phyloP scores from a whole-genome alignment of 345 rosid genomes.

The Ceriops zippeliana region DNA sequence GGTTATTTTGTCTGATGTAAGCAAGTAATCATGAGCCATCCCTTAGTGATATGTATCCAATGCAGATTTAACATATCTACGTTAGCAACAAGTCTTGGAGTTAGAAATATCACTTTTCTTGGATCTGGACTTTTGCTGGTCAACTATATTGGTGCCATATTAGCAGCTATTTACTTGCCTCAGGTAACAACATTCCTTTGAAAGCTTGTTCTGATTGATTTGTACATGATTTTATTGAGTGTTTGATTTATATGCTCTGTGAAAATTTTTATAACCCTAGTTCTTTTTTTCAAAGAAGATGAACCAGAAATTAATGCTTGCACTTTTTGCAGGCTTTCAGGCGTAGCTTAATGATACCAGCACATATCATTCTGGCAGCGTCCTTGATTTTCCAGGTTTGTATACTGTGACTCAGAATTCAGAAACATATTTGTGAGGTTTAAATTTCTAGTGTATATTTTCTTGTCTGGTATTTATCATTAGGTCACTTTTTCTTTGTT shows the following conservation, averaged over 20 bases:
- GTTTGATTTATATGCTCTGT: too few relatives aligned
- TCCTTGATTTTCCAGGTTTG: conserved; percentile 80
- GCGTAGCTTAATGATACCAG: conserved; percentile 69
- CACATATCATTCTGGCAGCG: conserved; percentile 61
- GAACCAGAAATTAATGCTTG: conserved; percentile 12
- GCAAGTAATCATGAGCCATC: not conserved
- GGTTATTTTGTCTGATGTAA: not conserved
- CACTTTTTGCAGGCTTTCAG: conserved; percentile 65
- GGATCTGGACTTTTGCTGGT: conserved; percentile 82
- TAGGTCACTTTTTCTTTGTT: too few relatives aligned
- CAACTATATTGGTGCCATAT: conserved; percentile 69
- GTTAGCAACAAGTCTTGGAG: conserved; percentile 88
- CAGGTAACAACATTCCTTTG: conserved; percentile 49
- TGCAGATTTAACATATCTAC: conserved; percentile 89
- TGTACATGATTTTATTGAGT: not conserved
- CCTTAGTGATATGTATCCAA: not conserved
- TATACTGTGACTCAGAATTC: conserved; percentile 10
- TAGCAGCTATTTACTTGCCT: conserved; percentile 82
- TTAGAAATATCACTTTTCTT: conserved; percentile 85
- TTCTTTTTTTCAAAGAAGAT: not conserved
- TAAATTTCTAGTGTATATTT: too few relatives aligned
- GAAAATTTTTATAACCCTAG: too few relatives aligned
- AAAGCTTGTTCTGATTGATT: conserved; percentile 14
- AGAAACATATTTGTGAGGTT: not conserved
- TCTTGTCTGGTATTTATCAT: too few relatives aligned